Base-by-base conservation (phyloP, 2,329 filamentous ascomycete species). In the Trichoderma oligosporum region DNA sequence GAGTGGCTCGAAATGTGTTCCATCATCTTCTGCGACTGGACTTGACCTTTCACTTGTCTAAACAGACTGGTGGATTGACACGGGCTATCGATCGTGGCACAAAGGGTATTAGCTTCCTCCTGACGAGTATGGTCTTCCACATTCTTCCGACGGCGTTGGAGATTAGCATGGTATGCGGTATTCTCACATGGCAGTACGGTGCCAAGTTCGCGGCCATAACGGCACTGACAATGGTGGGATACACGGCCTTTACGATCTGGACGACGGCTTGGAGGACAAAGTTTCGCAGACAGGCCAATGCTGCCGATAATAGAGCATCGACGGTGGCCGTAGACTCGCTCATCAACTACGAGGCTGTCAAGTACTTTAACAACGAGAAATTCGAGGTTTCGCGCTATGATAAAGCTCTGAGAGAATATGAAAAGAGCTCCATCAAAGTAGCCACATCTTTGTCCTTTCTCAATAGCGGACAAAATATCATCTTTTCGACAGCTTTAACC, bases 321-420 rank as follows among this genome's bases (percentile, higher is more conserved):
- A 97, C 93, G 0, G 91, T 97, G 7, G 93, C 93, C 0, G 92
- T 97, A 1, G 94, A 99, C 74, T 96, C 92, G 0, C 77, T 99
- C 49, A 96, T 99, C 78, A 99, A 99, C 76, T 99, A 97, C 68
- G 94, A 99, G 73, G 93, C 95, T 12, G 94, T 99, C 69, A 99
- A 99, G 74, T 96, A 97, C 76, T 99, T 97, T 77, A 99, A 99
- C 77, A 99, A 99, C 68, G 95, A 99, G 69, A 90, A 88, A 63
- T 97, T 91, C 63, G 94, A 99, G 75, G 90, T 96, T 41, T 82
- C 83, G 29, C 84, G 94, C 39, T 99, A 99, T 71, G 92, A 97
- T 72, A 84, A 86, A 65, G 91, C 94, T 0, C 78, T 99, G 22
- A 82, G 86, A 62, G 82, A 87, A 59, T 99, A 99, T 71, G 90